Percentiles rank a stretch among this genome's conserved stretches.
Evolutionary conservation across 305 asterid genomes (phyloP).

Genomic region (Ilex paraguariensis): DNA sequence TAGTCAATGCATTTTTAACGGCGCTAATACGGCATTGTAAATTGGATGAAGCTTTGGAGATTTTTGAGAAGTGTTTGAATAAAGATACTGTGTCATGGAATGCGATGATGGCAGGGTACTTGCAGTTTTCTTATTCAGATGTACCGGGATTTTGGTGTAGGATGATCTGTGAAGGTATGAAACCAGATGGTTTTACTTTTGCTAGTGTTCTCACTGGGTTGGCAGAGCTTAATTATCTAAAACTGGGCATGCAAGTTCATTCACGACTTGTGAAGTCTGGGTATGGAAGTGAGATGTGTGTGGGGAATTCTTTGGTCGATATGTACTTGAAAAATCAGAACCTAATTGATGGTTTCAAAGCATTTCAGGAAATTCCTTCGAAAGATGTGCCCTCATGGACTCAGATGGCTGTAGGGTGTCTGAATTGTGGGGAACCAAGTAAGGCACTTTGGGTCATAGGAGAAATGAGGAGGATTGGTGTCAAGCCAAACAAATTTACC

Average conservation of each 20-base stretch:
- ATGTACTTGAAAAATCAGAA: conserved; percentile 57
- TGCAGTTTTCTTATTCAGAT: conserved; percentile 30
- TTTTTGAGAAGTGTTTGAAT: conserved; percentile 35
- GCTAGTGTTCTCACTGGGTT: conserved; percentile 63
- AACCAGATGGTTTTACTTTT: conserved; percentile 60
- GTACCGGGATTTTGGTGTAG: conserved; percentile 45
- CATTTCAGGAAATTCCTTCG: conserved; percentile 49
- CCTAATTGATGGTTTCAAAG: conserved; percentile 41
- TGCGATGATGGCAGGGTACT: conserved; percentile 55
- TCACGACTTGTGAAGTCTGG: conserved; percentile 51
- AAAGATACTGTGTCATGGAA: conserved; percentile 69
- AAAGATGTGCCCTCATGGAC: conserved; percentile 69
- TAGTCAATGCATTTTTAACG: conserved; percentile 50
- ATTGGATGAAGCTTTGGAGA: conserved; percentile 43
- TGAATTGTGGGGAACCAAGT: conserved; percentile 49
- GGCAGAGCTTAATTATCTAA: conserved; percentile 51
- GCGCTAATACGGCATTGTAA: conserved; percentile 44
- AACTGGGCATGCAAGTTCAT: conserved; percentile 59
- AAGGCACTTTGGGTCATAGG: conserved; percentile 47
- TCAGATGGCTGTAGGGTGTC: conserved; percentile 61
- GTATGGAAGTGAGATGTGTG: conserved; percentile 54
- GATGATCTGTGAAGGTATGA: conserved; percentile 47
- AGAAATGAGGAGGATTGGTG: conserved; percentile 51
- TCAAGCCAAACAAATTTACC: conserved; percentile 58
- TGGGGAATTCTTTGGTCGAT: conserved; percentile 66